Evolutionary conservation across 352 stramenopile genomes (phyloP).

Genomic region (Pythium volutum): DNA sequence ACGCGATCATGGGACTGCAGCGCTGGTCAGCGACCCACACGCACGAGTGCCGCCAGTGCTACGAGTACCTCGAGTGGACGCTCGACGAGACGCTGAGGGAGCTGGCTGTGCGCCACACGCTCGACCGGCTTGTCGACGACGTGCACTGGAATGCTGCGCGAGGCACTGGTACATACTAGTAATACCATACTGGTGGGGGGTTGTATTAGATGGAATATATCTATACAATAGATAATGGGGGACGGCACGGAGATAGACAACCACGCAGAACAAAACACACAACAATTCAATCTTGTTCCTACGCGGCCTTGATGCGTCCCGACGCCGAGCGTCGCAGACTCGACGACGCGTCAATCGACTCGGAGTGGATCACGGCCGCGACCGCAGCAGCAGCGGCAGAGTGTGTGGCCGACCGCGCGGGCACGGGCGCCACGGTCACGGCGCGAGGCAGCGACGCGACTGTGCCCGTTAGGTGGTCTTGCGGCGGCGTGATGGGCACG

Average conservation of each 20-base stretch:
- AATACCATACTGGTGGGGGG: neutral
- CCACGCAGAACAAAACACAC: too few relatives aligned
- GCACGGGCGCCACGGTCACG: neutral
- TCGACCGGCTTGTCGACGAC: constrained; percentile 6
- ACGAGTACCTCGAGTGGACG: constrained; percentile 50
- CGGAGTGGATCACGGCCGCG: neutral
- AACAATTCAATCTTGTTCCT: neutral
- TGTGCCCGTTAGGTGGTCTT: constrained; percentile 39
- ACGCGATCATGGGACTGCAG: constrained; percentile 30
- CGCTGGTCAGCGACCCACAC: constrained; percentile 42
- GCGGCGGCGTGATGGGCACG: constrained; percentile 78
- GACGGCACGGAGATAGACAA: neutral
- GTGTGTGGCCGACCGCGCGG: neutral
- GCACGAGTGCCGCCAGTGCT: constrained; percentile 47
- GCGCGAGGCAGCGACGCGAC: constrained; percentile 1
- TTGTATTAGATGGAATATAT: neutral
- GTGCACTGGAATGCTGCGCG: constrained; percentile 1
- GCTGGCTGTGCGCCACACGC: constrained; percentile 20
- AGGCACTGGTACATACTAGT: neutral
- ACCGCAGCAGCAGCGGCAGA: neutral
- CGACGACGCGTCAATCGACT: neutral
- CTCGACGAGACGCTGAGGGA: constrained; percentile 34
- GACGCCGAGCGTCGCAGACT: constrained; percentile 25
- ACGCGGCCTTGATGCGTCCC: constrained; percentile 24
- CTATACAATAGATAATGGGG: constrained; percentile 7